Conservation (phyloP, 179 eudicot species). For the Pouteria campechiana region DNA sequence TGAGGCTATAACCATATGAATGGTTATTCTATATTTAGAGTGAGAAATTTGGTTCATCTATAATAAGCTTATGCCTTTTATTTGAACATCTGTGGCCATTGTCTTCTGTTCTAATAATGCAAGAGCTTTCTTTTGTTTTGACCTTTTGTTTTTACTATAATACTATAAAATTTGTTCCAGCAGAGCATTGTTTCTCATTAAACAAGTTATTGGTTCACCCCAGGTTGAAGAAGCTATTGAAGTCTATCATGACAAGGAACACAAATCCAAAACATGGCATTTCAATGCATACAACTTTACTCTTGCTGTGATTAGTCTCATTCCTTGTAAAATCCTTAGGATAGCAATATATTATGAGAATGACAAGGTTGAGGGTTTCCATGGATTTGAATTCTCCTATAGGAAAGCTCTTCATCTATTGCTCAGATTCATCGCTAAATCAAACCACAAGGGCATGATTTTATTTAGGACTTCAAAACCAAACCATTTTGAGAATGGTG, state of each 20-base stretch:
- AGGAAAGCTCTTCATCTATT: slow-evolving; percentile 42
- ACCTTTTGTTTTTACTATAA: too few species aligned
- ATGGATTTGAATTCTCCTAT: slow-evolving; percentile 54
- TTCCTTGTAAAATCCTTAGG: slow-evolving; percentile 61
- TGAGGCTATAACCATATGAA: too few species aligned
- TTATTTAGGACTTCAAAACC: slow-evolving; percentile 68
- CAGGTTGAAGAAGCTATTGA: slow-evolving; percentile 61
- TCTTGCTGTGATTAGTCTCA: slow-evolving; percentile 58
- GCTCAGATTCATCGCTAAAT: slow-evolving; percentile 37
- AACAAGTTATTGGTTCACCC: too few species aligned
- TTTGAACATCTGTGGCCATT: too few species aligned
- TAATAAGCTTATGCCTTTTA: too few species aligned
- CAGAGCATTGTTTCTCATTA: too few species aligned
- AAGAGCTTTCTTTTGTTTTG: too few species aligned
- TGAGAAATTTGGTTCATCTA: too few species aligned
- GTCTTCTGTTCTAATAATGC: too few species aligned
- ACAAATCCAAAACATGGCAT: slow-evolving; percentile 53
- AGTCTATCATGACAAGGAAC: slow-evolving; percentile 57
- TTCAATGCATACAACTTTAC: slow-evolving; percentile 58
- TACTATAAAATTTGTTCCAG: too few species aligned
- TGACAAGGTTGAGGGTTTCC: slow-evolving; percentile 48
- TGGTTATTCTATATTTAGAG: too few species aligned
- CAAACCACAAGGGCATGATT: slow-evolving; percentile 50
- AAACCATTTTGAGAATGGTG: slow-evolving; percentile 77
- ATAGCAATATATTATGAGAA: slow-evolving; percentile 57